Evolutionary conservation across 306 rosid genomes (phyloP), one percentile per base, ranked within the genome.

Genomic region (Neltuma alba): DNA sequence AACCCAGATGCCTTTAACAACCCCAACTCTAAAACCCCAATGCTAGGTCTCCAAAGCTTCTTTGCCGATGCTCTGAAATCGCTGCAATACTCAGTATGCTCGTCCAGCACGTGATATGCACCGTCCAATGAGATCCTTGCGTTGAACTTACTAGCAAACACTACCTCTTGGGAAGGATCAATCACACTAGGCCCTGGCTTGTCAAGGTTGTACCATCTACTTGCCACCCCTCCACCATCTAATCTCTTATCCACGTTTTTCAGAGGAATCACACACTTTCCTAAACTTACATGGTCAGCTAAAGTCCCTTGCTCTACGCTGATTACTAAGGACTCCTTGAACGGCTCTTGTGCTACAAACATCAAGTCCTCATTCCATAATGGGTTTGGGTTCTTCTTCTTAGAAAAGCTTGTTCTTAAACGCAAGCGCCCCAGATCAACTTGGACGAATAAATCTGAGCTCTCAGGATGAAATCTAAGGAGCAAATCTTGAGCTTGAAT

Each of bases 291-390:
- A 48, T 78, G 71, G 1, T 73, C 4, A 18, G 13, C 75, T 33
- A 76, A 5, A 52, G 74, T 80, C 69, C 77, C 76, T 71, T 89
- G 87, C 47, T 75, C 45, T 20, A 89, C 86, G 25, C 82, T 79
- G 3, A 85, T 27, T 7, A 78, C 60, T 31, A 81, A 55, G 0
- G 68, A 62, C 31, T 78, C 81, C 15, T 40, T 66, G 30, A 83
- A 85, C 1, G 90, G 92, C 50, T 87, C 89, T 81, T 86, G 89
- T 27, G 89, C 89, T n/a, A 89, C 90, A 41, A 89, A 81, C 78
- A 89, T 81, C 83, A 87, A 68, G 54, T 89, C 86, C 40, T 87
- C 86, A 50, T 86, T 85, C 90, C 92, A 89, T 12, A 52, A 34
- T 1, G 90, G 89, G 27, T 83, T 71, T 36, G 25, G 21, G 20